Evolutionary conservation across 2,329 filamentous ascomycete species (phyloP).

Genomic region (Diplodia seriata): DNA sequence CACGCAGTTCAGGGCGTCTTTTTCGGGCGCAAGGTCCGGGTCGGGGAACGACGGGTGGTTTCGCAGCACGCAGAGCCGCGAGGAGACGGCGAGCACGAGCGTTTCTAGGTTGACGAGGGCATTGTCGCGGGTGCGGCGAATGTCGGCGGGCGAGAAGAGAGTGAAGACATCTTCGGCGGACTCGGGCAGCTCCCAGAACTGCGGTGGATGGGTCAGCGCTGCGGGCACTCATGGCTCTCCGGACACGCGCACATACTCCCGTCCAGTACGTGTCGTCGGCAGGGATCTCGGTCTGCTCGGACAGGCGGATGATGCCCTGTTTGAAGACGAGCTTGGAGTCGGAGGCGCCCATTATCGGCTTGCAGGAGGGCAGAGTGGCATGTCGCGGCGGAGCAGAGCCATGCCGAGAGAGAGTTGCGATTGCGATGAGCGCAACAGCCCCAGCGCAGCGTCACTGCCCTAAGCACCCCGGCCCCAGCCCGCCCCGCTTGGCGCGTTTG

Average conservation of each 20-base stretch:
- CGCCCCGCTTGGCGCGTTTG: slow-evolving; percentile 11
- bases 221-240: slow-evolving; percentile 23
- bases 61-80: slow-evolving; percentile 79
- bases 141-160: slow-evolving; percentile 80
- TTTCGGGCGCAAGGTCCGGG: slow-evolving; percentile 78
- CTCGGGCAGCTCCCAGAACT: slow-evolving; percentile 99
- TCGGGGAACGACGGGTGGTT: slow-evolving; percentile 93
- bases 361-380: slow-evolving; percentile 21
- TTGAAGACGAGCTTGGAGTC: slow-evolving; percentile 99
- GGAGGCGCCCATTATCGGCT: slow-evolving; percentile 82
- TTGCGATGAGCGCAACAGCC: slow-evolving; percentile 23
- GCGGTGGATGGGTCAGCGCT: slow-evolving; percentile 2
- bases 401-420: slow-evolving; percentile 27
- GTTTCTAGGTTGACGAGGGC: slow-evolving; percentile 90
- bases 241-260: slow-evolving; percentile 66
- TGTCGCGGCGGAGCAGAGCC: slow-evolving; percentile 23
- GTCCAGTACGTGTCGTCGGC: slow-evolving; percentile 93
- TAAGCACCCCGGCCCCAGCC: slow-evolving; percentile 12
- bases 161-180: slow-evolving; percentile 96
- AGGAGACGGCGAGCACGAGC: slow-evolving; percentile 81
- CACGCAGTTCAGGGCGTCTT: slow-evolving; percentile 93
- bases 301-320: slow-evolving; percentile 94
- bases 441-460: slow-evolving; percentile 38
- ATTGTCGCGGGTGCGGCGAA: slow-evolving; percentile 84
- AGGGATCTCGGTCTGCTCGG: slow-evolving; percentile 87